Base-by-base conservation (phyloP, 2,329 filamentous ascomycete species). In the Pyrenophora seminiperda region DNA sequence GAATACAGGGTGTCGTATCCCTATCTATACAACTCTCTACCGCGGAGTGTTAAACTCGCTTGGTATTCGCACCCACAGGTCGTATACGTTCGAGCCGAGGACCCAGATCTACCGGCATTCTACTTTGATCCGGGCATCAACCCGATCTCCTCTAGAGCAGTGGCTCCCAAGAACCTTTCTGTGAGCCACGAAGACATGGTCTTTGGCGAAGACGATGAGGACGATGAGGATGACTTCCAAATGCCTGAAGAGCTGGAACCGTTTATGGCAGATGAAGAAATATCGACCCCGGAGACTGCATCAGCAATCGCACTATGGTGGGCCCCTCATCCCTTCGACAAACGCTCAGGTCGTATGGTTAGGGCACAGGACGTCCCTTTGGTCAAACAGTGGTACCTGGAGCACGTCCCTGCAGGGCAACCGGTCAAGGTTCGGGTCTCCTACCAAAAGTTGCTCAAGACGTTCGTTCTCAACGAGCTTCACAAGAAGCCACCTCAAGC, bases 61-160 rank as follows among this genome's bases (percentile, higher is more conserved):
- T 96, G 91, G 89, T 95, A 96, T 74, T 96, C 93, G 31, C 82
- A 96, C 68, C 94, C 94, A 32, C 94, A 97, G 74, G 83, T 91
- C 36, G 93, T 97, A 34, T 99, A 96, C 71, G 88, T 91, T 51
- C 86, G 88, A 61, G 86, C 91, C 2, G 91, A 97, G 62, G 91
- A 96, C 87, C 67, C 89, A 2, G 91, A 90, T 66, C 80, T 99
- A 47, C 94, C 94, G 1, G 92, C 94, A 0, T 99, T 97, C 76
- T 96, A 97, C 73, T 97, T 97, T 75, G 94, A 97, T 69, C 90
- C 92, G n/a, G 85, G 89, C 63, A 96, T 99, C 73, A 97, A 97
- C 70, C 95, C 95, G 0, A 97, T 99, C 50, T 97, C 94, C 2
- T 96, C 92, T 14, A 87, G 94, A 54, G 92, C 91, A 9, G 91